Percentiles rank a stretch among this genome's conserved stretches.
phyloP scores from a whole-genome alignment of 257 asterid genomes.

The Nicotiana tomentosiformis region DNA sequence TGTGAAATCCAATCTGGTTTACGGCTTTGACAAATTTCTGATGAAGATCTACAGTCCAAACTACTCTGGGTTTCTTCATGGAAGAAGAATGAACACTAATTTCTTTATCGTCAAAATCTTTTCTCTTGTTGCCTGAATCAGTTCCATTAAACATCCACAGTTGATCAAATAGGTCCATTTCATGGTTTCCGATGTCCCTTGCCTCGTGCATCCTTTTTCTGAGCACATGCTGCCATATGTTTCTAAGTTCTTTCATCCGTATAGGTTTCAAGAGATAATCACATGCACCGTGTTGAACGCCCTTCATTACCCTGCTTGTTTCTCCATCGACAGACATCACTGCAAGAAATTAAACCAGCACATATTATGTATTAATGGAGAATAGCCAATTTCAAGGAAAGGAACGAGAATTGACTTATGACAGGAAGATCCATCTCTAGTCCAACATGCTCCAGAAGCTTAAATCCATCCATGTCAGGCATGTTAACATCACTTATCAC shows the following conservation, averaged over 20 bases:
- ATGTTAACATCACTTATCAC: conserved; percentile 94
- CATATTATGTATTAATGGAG: not conserved
- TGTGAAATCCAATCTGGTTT: conserved; percentile 51
- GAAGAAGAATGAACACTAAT: conserved; percentile 37
- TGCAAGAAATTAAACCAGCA: conserved; percentile 9
- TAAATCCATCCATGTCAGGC: conserved; percentile 99
- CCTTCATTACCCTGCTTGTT: conserved; percentile 78
- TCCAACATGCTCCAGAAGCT: conserved; percentile 91
- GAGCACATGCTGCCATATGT: conserved; percentile 86
- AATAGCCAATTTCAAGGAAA: not conserved
- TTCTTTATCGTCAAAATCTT: conserved; percentile 38
- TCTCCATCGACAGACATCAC: conserved; percentile 89
- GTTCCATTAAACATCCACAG: conserved; percentile 34
- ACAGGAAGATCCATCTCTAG: conserved; percentile 97
- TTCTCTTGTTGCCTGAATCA: conserved; percentile 66
- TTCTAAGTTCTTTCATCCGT: conserved; percentile 62
- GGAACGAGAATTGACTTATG: conserved; percentile 50
- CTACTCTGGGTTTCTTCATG: conserved; percentile 71
- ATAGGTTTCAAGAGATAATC: conserved; percentile 82
- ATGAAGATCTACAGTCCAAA: conserved; percentile 69
- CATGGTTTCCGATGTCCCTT: conserved; percentile 36
- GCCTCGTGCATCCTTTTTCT: conserved; percentile 57
- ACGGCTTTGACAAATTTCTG: conserved; percentile 67
- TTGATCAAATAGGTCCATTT: conserved; percentile 45
- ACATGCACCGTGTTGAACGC: conserved; percentile 76